Evolutionary conservation across 2,329 filamentous ascomycete genomes (phyloP), one percentile per base, ranked within the genome.

Genomic region (Phoma sp.): DNA sequence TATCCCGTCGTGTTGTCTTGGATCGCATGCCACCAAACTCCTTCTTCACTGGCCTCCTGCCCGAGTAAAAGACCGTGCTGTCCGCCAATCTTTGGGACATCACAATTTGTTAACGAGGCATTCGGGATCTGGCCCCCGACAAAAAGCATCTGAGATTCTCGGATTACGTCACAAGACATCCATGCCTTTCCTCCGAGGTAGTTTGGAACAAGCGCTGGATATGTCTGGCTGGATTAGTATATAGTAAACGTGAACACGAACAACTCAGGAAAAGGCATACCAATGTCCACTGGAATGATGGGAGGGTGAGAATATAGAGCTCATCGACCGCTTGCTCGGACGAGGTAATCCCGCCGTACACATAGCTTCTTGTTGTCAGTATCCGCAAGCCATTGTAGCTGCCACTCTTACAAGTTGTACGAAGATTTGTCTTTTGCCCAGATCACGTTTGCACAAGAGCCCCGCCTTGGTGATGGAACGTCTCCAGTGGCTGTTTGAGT

Each of bases 221-320:
- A 63, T n/a, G 46, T 6, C 58, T 58, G 35, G 6, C 5, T 6
- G 1, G 4, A 1, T 52, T 13, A 81, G 64, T 79, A 35, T 4
- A 8, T 29, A 15, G 27, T 2, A 7, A 15, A 6, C n/a, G 17
- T 12, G n/a, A 25, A 12, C 17, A 33, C 17, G 12, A 25, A 21
- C 22, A 9, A n/a, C 13, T 4, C 12, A 25, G 17, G 17, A 6
- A 12, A 15, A 25, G 9, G 55, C 58, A 32, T 17, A 64, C 77
- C 58, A 81, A 81, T 54, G 85, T 82, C 85, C 85, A 88, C 5
- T 77, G 81, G 67, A 88, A 88, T 8, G 82, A 81, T 1, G 85
- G 85, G 8, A 88, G 73, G 8, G 81, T 80, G 15, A 88, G 77
- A 44, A 87, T 81, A 62, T 85, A 87, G 53, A 85, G 76, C 70